Base-by-base conservation (phyloP, 306 rosid genomes). In the Vigna nakashimae region DNA sequence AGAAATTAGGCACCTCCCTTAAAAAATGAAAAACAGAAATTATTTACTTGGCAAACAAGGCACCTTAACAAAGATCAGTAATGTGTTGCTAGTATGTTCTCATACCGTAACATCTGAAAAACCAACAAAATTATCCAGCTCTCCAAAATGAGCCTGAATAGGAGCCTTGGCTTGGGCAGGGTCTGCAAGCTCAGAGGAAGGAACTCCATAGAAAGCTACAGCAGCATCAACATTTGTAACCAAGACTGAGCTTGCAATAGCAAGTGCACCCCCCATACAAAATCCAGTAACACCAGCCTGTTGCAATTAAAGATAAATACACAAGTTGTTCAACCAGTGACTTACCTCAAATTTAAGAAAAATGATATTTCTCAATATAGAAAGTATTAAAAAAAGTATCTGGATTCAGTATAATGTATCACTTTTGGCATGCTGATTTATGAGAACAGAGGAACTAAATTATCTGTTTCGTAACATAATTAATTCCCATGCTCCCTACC, bases 181-280 rank as follows among this genome's bases (percentile, higher is more conserved):
- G 77, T 95, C 99, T 38, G 99, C 98, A 78, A 92, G 99, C 30
- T 89, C 96, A 49, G 96, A 80, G 13, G 99, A 78, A 79, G 97
- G 97, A 68, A 90, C 86, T 79, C 99, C 97, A 82, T 92, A 95
- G 81, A 95, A 95, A 67, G 97, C 94, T 78, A 95, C 98, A 71
- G 78, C 96, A 79, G 97, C 93, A 86, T 95, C 98, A 65, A 91
- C 92, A 71, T 82, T 81, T 34, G 97, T 90, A 40, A 89, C 87
- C 87, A 95, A 86, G 34, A 92, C 99, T 65, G 99, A 92, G 74
- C 99, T 91, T 73, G 99, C 99, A 81, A 95, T 90, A 32, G 99
- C 83, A 24, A 95, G 99, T 60, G 99, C 99, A 75, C 98, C 99
- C 24, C 98, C 99, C 99, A 95, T 92, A 77, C 99, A 95, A 79